Evolutionary conservation across 768 basidiomycete genomes (phyloP).

Genomic region (Tulasnella sp.): DNA sequence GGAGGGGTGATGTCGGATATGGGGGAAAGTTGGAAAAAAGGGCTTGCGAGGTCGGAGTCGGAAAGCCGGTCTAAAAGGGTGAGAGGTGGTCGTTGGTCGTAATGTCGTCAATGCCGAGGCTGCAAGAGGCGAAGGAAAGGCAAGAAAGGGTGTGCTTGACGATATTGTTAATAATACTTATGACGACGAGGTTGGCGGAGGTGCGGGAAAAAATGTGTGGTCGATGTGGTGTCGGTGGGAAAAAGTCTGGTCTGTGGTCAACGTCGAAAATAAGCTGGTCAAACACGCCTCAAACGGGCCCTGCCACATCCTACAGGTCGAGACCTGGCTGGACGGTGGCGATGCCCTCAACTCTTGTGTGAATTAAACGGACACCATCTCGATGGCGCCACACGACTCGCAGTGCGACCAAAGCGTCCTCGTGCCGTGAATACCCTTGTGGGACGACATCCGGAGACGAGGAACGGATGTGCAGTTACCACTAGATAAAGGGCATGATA

Average conservation of each 20-base stretch:
- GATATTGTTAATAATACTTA: background rate
- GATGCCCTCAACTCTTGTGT: background rate
- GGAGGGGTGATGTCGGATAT: background rate
- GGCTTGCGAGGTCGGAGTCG: background rate
- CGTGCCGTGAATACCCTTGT: conserved; percentile 29
- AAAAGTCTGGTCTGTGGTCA: conserved; percentile 10
- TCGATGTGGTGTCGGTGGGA: background rate
- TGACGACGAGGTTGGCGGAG: background rate
- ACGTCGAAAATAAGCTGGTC: conserved; percentile 19
- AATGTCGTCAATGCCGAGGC: background rate
- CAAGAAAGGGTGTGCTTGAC: background rate
- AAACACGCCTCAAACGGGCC: conserved; percentile 12
- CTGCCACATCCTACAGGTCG: background rate
- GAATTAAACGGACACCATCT: conserved; percentile 26
- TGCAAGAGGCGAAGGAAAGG: background rate
- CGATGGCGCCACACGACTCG: conserved; percentile 35
- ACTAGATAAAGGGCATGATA: background rate
- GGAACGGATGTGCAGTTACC: conserved; percentile 32
- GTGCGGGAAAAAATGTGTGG: background rate
- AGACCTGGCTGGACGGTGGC: background rate
- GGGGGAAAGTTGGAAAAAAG: background rate
- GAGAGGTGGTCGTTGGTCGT: background rate
- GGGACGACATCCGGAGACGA: conserved; percentile 33
- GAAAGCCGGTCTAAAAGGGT: background rate
- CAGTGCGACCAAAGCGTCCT: conserved; percentile 35